phyloP scores from a whole-genome alignment of 164 flowering plant genomes.

The Umbilicus rupestris region DNA sequence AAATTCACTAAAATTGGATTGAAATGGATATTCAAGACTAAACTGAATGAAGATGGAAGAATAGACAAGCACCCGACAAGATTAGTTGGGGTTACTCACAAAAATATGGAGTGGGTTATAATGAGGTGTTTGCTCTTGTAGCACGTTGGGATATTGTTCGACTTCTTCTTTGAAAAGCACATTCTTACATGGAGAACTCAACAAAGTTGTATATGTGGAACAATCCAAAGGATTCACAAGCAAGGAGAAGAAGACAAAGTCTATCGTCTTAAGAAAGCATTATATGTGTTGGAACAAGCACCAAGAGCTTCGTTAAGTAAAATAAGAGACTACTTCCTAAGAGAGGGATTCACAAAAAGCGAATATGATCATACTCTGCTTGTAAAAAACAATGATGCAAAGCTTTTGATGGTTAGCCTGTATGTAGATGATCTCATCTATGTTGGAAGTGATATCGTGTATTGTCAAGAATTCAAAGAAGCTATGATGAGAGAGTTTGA shows the following conservation, averaged over 20 bases:
- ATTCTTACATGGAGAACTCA: not conserved
- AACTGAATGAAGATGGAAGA: not conserved
- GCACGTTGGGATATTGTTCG: not conserved
- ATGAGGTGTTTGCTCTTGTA: conserved; percentile 6
- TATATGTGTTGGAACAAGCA: too few relatives aligned
- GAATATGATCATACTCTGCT: not conserved
- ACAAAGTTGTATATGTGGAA: too few relatives aligned
- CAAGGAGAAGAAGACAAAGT: not conserved
- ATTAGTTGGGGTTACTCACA: conserved; percentile 4
- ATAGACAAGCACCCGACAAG: not conserved
- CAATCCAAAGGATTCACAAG: not conserved
- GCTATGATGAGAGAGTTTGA: not conserved
- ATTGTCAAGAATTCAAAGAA: not conserved
- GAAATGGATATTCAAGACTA: not conserved
- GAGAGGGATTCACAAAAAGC: not conserved
- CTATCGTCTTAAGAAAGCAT: too few relatives aligned
- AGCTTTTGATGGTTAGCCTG: not conserved
- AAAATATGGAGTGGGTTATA: not conserved
- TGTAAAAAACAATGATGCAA: not conserved
- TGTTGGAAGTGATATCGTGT: not conserved
- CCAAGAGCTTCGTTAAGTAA: not conserved
- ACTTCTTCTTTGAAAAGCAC: not conserved
- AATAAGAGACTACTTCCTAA: not conserved
- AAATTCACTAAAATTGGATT: not conserved
- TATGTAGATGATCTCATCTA: conserved; percentile 2